phyloP scores from a whole-genome alignment of 1,139 yeast genomes.

The Geotrichum bryndzae region DNA sequence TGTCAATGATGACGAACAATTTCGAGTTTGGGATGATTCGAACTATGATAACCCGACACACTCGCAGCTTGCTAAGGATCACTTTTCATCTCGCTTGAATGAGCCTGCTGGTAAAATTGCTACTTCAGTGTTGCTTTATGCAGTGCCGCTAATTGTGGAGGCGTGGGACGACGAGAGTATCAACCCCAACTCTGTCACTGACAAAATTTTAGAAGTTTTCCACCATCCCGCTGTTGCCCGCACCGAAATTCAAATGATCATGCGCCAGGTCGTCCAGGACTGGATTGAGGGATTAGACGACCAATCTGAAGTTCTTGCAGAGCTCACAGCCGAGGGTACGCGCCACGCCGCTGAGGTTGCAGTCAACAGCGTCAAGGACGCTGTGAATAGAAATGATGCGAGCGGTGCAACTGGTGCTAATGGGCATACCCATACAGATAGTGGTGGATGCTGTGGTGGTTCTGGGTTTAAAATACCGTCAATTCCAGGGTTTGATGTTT shows the following conservation, averaged over 20 bases:
- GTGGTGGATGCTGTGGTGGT: neutral
- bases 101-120: constrained; percentile 46
- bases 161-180: constrained; percentile 24
- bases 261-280: constrained; percentile 20
- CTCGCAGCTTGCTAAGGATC: constrained; percentile 26
- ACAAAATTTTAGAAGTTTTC: constrained; percentile 20
- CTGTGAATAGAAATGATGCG: neutral
- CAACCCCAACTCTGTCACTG: constrained; percentile 15
- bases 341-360: neutral
- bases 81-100: constrained; percentile 25
- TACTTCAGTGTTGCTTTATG: constrained; percentile 45
- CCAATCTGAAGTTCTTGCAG: neutral
- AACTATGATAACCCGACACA: constrained; percentile 24
- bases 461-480: neutral
- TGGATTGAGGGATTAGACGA: constrained; percentile 18
- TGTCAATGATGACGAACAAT: constrained; percentile 24
- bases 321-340: neutral
- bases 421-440: neutral
- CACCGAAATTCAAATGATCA: constrained; percentile 21
- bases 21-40: constrained; percentile 24
- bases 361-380: neutral
- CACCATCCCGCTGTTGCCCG: constrained; percentile 24
- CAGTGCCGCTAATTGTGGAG: constrained; percentile 43
- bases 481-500: neutral
- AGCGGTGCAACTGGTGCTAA: neutral